Conservation (phyloP, 192 early-diverging fungal species). For the Entomortierella parvispora region DNA sequence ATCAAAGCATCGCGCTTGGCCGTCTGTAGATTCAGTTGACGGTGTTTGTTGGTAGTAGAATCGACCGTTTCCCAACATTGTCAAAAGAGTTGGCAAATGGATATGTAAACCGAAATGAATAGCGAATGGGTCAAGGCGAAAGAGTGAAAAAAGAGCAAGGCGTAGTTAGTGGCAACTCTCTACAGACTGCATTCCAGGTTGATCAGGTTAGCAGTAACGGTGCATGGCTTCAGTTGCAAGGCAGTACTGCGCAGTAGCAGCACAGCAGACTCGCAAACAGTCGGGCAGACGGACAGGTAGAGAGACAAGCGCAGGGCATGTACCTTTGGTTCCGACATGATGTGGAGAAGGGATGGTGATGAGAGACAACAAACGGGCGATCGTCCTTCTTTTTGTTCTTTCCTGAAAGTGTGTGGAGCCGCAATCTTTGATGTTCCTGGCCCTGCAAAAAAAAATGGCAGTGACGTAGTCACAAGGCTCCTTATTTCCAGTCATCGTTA, state of each 20-base stretch:
- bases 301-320: no score
- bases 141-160: not conserved
- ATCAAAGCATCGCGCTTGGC: slow-evolving; percentile 83
- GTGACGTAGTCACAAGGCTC: no score
- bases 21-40: slow-evolving; percentile 54
- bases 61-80: not conserved
- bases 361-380: not conserved
- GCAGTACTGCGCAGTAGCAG: no score
- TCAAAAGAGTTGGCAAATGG: not conserved
- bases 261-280: no score
- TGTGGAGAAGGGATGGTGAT: not conserved
- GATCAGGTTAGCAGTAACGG: no score
- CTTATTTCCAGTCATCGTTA: slow-evolving; percentile 31
- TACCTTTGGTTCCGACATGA: slow-evolving; percentile 53
- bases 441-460: no score
- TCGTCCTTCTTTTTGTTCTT: not conserved
- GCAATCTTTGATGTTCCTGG: no score
- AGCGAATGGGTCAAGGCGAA: not conserved
- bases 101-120: no score
- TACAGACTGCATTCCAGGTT: no score
- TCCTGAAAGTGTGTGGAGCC: no score
- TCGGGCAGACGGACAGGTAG: no score
- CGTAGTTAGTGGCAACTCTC: not conserved
- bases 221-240: no score
- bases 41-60: not conserved